These are phyloP conservation scores for Calcarisporium arbuscula DNA, from an alignment of 2,329 filamentous ascomycete genomes.

Conservation along the genomic window DNA sequence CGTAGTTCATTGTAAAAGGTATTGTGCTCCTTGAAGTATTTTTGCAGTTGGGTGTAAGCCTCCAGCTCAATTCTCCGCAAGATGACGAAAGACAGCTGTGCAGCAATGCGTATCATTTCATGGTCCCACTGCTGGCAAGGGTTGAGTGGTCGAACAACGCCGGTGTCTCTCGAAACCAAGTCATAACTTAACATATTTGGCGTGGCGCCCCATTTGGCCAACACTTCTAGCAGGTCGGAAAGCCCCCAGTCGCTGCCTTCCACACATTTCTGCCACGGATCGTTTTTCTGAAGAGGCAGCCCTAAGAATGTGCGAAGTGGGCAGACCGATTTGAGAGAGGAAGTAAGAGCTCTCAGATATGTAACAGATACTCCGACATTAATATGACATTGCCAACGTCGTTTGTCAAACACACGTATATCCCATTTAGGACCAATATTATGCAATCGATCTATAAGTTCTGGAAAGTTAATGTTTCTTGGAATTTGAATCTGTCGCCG, in stretches of 20 bases:
- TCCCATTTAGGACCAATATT: too few species aligned
- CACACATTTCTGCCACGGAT: conserved; percentile 3
- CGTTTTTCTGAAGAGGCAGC: not conserved
- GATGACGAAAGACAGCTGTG: conserved; percentile 6
- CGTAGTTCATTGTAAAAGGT: not conserved
- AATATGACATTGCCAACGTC: too few species aligned
- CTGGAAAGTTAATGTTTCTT: too few species aligned
- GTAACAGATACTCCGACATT: too few species aligned
- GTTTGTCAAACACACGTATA: too few species aligned
- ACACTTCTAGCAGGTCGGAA: not conserved
- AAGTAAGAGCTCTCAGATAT: too few species aligned
- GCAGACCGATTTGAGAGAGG: too few species aligned
- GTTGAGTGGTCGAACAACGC: not conserved
- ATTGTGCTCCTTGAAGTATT: not conserved
- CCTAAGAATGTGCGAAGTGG: too few species aligned
- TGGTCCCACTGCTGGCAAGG: not conserved
- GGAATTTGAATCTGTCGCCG: too few species aligned
- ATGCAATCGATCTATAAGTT: too few species aligned
- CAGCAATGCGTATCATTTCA: not conserved
- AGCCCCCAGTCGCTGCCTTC: too few species aligned
- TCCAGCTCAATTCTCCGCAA: conserved; percentile 7
- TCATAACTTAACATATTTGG: conserved; percentile 1
- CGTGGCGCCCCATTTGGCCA: conserved; percentile 2
- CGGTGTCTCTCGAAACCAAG: not conserved
- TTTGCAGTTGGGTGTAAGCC: conserved; percentile 5